phyloP scores from a whole-genome alignment of 2,329 filamentous ascomycete species.

The Alternaria burnsii region DNA sequence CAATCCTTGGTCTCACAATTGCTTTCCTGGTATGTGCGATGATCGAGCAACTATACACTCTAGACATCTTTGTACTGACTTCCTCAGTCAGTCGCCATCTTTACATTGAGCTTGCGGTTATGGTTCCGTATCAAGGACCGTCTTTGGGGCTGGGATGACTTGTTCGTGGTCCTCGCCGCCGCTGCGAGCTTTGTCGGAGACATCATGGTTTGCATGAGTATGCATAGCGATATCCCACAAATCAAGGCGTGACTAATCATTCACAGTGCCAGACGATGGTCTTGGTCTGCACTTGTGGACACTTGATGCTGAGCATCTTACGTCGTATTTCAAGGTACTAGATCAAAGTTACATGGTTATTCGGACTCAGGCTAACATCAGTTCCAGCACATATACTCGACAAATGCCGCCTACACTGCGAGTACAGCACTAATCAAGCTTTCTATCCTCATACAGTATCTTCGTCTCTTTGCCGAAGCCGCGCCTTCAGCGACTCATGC shows the following conservation, averaged over 20 bases:
- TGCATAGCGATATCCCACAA: conserved; percentile 8
- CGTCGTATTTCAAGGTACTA: conserved; percentile 43
- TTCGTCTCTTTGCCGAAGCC: conserved; percentile 44
- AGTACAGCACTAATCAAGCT: conserved; percentile 50
- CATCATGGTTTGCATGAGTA: conserved; percentile 44
- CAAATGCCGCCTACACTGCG: conserved; percentile 42
- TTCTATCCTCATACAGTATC: conserved; percentile 49
- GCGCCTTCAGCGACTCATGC: conserved; percentile 16
- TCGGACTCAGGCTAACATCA: neutral
- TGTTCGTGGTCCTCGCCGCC: conserved; percentile 42
- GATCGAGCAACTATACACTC: neutral
- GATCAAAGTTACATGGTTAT: neutral
- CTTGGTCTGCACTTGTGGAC: conserved; percentile 47
- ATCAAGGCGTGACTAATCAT: conserved; percentile 6
- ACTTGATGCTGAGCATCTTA: conserved; percentile 19
- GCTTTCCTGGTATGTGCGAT: conserved; percentile 41
- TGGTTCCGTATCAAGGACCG: conserved; percentile 40
- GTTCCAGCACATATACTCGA: conserved; percentile 41
- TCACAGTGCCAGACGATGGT: conserved; percentile 43
- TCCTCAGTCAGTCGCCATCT: conserved; percentile 33
- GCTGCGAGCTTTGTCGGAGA: conserved; percentile 37
- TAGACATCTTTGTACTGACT: conserved; percentile 9
- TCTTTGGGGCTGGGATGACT: conserved; percentile 49
- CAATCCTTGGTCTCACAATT: conserved; percentile 38
- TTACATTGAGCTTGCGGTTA: conserved; percentile 42